Conservation (phyloP, 169 alveolate genomes). For the Neospora caninum region DNA sequence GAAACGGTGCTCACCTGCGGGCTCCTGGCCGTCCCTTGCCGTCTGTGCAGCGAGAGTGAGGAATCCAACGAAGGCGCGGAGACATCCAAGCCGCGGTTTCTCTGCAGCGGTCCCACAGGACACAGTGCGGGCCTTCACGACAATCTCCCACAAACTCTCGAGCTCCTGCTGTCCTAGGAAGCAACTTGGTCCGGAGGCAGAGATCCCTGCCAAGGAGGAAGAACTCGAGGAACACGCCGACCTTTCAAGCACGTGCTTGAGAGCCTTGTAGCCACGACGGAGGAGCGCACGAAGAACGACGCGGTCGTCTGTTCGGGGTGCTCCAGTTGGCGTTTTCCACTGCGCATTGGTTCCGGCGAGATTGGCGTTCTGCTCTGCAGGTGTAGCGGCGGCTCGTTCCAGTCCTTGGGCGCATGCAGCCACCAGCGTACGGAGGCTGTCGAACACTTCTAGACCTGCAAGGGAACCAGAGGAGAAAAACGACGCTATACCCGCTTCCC, state of each 20-base stretch:
- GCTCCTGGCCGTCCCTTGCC: not conserved
- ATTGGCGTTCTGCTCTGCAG: too few species aligned
- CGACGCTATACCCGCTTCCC: too few species aligned
- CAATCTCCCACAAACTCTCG: not conserved
- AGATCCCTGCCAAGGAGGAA: not conserved
- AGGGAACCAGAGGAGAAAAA: not conserved
- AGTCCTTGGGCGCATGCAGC: not conserved
- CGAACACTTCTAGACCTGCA: constrained; percentile 8
- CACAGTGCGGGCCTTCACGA: not conserved
- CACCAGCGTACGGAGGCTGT: not conserved
- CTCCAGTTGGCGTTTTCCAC: not conserved
- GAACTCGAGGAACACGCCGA: not conserved
- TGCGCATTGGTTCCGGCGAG: too few species aligned
- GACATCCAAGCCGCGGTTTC: constrained; percentile 28
- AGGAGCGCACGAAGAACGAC: not conserved
- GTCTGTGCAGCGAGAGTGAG: not conserved
- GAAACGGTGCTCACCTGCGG: not conserved
- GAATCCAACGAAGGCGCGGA: constrained; percentile 10
- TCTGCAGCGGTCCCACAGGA: constrained; percentile 20
- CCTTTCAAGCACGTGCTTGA: constrained; percentile 18
- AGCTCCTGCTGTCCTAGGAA: not conserved
- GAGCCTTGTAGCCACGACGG: constrained; percentile 34
- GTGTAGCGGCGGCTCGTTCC: not conserved
- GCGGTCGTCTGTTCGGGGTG: not conserved
- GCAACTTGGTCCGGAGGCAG: not conserved